phyloP scores from a whole-genome alignment of 768 basidiomycete species.

The Cyclocybe cylindracea region DNA sequence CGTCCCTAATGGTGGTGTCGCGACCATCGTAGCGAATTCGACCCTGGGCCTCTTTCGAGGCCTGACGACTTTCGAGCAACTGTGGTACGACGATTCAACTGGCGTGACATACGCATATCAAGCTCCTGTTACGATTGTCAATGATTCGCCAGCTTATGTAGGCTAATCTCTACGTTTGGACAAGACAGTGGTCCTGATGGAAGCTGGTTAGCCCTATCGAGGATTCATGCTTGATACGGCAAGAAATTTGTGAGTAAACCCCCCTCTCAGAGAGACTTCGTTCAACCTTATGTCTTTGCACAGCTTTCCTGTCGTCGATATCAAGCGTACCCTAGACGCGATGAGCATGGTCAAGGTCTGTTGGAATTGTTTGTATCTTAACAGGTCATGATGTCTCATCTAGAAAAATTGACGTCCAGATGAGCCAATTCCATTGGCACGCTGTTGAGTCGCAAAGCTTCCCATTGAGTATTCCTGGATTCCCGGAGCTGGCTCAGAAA shows the following conservation, averaged over 20 bases:
- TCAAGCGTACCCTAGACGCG: slow-evolving; percentile 69
- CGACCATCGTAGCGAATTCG: slow-evolving; percentile 58
- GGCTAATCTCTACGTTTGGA: slow-evolving; percentile 19
- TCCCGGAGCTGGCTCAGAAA: slow-evolving; percentile 58
- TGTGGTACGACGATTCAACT: slow-evolving; percentile 60
- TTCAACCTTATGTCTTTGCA: background rate
- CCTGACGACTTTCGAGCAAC: slow-evolving; percentile 73
- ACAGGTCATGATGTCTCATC: slow-evolving; percentile 33
- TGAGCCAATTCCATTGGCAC: slow-evolving; percentile 84
- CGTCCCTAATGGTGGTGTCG: slow-evolving; percentile 52
- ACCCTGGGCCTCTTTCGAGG: slow-evolving; percentile 71
- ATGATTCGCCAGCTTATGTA: slow-evolving; percentile 69
- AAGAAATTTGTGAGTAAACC: slow-evolving; percentile 60
- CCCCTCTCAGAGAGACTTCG: background rate
- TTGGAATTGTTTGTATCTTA: slow-evolving; percentile 36
- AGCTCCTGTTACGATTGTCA: slow-evolving; percentile 55
- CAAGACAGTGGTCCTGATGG: background rate
- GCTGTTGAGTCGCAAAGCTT: slow-evolving; percentile 80
- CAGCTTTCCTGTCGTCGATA: slow-evolving; percentile 64
- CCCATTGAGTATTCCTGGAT: slow-evolving; percentile 61
- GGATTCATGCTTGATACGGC: slow-evolving; percentile 83
- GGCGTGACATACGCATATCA: slow-evolving; percentile 52
- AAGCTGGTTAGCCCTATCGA: slow-evolving; percentile 56
- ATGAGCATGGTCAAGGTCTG: slow-evolving; percentile 74
- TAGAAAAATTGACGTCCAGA: slow-evolving; percentile 27